Evolutionary conservation across 2,329 filamentous ascomycete species (phyloP).

Genomic region (Phaeosphaeria sp.): DNA sequence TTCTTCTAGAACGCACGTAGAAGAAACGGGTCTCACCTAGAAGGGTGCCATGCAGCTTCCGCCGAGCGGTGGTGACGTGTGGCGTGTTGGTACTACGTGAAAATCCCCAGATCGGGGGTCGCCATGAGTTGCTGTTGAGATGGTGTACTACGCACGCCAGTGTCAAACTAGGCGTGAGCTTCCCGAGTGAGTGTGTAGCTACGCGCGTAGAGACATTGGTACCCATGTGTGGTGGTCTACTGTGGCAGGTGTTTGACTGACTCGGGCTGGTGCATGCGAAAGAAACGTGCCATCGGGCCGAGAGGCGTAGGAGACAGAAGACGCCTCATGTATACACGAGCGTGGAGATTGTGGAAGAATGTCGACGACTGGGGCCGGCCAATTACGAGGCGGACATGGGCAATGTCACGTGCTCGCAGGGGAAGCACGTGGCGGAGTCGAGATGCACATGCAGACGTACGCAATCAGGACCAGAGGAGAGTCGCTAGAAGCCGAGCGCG

Average conservation of each 20-base stretch:
- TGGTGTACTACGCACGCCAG: constrained; percentile 9
- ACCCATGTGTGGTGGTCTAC: no score
- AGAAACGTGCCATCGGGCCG: neutral
- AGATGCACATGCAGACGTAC: no score
- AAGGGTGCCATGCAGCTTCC: neutral
- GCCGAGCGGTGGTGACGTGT: neutral
- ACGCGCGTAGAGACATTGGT: no score
- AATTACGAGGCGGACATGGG: neutral
- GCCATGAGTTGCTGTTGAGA: constrained; percentile 8
- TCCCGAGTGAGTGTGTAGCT: no score
- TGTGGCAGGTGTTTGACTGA: no score
- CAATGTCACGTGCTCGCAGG: no score
- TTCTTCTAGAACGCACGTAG: constrained; percentile 19
- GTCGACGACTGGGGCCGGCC: no score
- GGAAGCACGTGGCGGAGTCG: no score
- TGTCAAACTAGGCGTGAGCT: constrained; percentile 3
- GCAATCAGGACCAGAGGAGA: no score
- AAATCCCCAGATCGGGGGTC: neutral
- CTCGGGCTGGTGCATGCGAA: constrained; percentile 5
- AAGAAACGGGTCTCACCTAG: neutral
- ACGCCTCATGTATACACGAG: neutral
- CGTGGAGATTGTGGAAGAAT: no score
- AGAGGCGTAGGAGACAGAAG: neutral
- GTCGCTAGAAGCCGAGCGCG: neutral
- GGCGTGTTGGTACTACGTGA: constrained; percentile 1